Percentiles rank a stretch among this genome's conserved stretches.
phyloP scores from a whole-genome alignment of 2,329 filamentous ascomycete genomes.

The Aspergillus unguis region DNA sequence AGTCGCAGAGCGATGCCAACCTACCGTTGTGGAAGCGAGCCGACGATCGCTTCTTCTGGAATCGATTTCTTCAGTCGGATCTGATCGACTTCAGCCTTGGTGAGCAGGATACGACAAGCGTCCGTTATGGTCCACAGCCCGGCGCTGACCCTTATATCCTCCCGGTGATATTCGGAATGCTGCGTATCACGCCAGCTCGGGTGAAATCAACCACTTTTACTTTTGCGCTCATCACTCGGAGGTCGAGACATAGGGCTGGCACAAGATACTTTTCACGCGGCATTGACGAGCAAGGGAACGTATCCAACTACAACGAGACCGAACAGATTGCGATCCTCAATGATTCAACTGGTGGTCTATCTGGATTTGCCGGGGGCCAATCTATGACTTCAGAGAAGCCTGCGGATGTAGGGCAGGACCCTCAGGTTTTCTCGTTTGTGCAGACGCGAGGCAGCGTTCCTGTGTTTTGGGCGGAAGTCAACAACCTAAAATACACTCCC shows the following conservation, averaged over 20 bases:
- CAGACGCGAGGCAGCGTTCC: slow-evolving; percentile 96
- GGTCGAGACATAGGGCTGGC: slow-evolving; percentile 82
- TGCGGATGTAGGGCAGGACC: slow-evolving; percentile 64
- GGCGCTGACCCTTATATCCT: slow-evolving; percentile 87
- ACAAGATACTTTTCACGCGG: slow-evolving; percentile 94
- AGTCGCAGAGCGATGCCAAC: slow-evolving; percentile 69
- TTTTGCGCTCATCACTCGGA: slow-evolving; percentile 80
- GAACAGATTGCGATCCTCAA: slow-evolving; percentile 91
- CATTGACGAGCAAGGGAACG: slow-evolving; percentile 87
- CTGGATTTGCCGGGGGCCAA: slow-evolving; percentile 74
- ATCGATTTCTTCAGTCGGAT: slow-evolving; percentile 85
- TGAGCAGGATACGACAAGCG: slow-evolving; percentile 45
- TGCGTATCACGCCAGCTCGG: slow-evolving; percentile 81
- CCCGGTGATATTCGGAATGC: slow-evolving; percentile 93
- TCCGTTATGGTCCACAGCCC: slow-evolving; percentile 58
- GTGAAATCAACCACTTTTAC: slow-evolving; percentile 84
- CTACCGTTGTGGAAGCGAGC: slow-evolving; percentile 84
- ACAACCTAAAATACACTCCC: slow-evolving; percentile 85
- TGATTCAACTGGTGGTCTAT: slow-evolving; percentile 69
- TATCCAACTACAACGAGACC: slow-evolving; percentile 99
- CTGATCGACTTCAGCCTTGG: slow-evolving; percentile 81
- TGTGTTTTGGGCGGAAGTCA: slow-evolving; percentile 94
- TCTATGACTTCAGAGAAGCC: slow-evolving; percentile 72
- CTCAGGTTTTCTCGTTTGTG: slow-evolving; percentile 88
- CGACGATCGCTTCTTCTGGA: slow-evolving; percentile 99